phyloP scores from a whole-genome alignment of 2,329 filamentous ascomycete species.

The Clonostachys rhizophaga region DNA sequence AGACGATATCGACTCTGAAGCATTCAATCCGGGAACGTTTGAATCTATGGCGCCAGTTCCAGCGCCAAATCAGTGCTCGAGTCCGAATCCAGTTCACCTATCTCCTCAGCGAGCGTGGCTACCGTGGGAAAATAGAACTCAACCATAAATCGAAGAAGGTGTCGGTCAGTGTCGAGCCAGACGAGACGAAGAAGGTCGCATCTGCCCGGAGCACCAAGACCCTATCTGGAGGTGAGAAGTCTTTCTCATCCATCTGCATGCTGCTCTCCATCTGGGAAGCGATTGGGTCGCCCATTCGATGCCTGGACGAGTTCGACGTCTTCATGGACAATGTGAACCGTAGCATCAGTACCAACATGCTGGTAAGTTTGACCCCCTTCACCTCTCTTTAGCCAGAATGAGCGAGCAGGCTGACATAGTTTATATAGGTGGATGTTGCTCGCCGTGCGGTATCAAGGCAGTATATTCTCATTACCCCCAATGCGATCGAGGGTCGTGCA shows the following conservation, averaged over 20 bases:
- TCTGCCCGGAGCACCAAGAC: conserved; percentile 83
- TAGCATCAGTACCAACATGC: conserved; percentile 88
- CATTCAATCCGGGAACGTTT: conserved; percentile 65
- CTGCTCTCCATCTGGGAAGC: conserved; percentile 94
- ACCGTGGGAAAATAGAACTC: conserved; percentile 74
- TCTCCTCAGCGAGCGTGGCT: conserved; percentile 83
- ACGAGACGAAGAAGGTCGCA: conserved; percentile 63
- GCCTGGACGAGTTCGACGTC: conserved; percentile 96
- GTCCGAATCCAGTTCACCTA: conserved; percentile 85
- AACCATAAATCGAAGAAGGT: conserved; percentile 73
- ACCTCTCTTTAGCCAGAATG: neutral
- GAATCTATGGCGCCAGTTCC: conserved; percentile 75
- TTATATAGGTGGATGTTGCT: conserved; percentile 70
- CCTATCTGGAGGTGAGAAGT: conserved; percentile 93
- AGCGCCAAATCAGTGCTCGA: conserved; percentile 77
- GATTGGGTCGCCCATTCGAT: conserved; percentile 92
- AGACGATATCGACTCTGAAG: conserved; percentile 41
- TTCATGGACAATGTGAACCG: conserved; percentile 99
- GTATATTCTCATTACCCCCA: conserved; percentile 94
- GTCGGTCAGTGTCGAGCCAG: conserved; percentile 71
- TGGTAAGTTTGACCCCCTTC: conserved; percentile 50
- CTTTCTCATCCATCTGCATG: conserved; percentile 94
- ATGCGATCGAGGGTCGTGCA: conserved; percentile 64
- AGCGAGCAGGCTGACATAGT: neutral
- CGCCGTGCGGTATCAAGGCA: conserved; percentile 84